These are phyloP conservation scores for Aspergillus hiratsukae DNA, from an alignment of 2,329 filamentous ascomycete species.

Conservation along the genomic window DNA sequence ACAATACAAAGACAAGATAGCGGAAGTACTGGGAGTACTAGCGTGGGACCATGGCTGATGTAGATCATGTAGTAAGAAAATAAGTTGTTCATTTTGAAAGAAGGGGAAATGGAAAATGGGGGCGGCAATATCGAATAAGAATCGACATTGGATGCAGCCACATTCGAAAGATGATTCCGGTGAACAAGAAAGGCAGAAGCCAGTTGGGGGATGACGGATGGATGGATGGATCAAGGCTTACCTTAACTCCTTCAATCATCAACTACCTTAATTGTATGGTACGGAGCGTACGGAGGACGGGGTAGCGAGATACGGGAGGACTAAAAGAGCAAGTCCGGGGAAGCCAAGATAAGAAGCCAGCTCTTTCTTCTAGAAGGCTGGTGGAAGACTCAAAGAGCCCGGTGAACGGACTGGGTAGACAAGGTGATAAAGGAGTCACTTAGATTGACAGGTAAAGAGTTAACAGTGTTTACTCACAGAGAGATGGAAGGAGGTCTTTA, in stretches of 20 bases:
- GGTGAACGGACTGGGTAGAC: too few species aligned
- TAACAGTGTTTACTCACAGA: background rate
- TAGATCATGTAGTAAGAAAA: background rate
- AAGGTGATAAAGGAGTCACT: too few species aligned
- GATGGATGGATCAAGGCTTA: background rate
- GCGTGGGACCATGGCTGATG: background rate
- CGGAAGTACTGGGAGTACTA: background rate
- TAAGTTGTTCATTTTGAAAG: background rate
- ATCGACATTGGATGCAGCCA: background rate
- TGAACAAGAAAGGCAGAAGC: background rate
- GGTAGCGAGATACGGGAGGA: slow-evolving; percentile 7
- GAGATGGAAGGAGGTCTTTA: background rate
- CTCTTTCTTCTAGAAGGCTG: background rate
- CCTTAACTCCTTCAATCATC: background rate
- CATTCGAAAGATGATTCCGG: background rate
- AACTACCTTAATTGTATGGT: background rate
- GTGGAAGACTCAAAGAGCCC: background rate
- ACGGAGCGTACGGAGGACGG: background rate
- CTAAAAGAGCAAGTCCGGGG: slow-evolving; percentile 20
- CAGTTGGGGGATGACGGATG: background rate
- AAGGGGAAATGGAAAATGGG: background rate
- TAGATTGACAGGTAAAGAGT: background rate
- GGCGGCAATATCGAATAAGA: background rate
- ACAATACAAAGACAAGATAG: background rate
- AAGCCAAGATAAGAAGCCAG: background rate